Conservation (phyloP, 345 rosid genomes). For the Raphanus raphanistrum region DNA sequence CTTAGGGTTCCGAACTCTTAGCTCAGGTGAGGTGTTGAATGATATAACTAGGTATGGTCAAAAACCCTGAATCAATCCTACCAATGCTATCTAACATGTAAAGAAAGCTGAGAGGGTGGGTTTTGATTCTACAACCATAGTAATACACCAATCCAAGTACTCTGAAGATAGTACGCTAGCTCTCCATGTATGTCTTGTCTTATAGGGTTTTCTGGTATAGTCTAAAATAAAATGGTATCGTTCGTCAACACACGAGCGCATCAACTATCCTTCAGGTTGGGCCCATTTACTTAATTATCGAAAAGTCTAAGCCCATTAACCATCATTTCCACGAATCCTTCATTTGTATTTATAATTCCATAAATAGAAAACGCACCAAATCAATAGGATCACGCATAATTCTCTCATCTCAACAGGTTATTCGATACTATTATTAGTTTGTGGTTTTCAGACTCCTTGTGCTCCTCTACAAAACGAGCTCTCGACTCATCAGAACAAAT, state of each 20-base stretch:
- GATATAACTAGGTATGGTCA: too few species aligned
- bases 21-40: too few species aligned
- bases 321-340: neutral
- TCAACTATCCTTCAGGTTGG: neutral
- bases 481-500: neutral
- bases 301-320: neutral
- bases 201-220: too few species aligned
- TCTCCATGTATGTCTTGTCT: too few species aligned
- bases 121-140: too few species aligned
- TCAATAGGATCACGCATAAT: neutral
- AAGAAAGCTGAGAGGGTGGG: too few species aligned
- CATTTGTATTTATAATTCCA: neutral
- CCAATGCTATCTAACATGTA: neutral
- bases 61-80: neutral
- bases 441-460: neutral
- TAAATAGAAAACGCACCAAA: constrained; percentile 22
- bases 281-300: neutral
- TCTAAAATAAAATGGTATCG: neutral
- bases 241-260: constrained; percentile 17
- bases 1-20: too few species aligned
- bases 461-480: constrained; percentile 12
- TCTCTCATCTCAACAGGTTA: neutral
- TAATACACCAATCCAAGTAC: too few species aligned
- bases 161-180: too few species aligned
- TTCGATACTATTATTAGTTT: neutral